These are phyloP conservation scores for Chlorophyllum brunneum DNA, from an alignment of 768 basidiomycete genomes.

Conservation along the genomic window DNA sequence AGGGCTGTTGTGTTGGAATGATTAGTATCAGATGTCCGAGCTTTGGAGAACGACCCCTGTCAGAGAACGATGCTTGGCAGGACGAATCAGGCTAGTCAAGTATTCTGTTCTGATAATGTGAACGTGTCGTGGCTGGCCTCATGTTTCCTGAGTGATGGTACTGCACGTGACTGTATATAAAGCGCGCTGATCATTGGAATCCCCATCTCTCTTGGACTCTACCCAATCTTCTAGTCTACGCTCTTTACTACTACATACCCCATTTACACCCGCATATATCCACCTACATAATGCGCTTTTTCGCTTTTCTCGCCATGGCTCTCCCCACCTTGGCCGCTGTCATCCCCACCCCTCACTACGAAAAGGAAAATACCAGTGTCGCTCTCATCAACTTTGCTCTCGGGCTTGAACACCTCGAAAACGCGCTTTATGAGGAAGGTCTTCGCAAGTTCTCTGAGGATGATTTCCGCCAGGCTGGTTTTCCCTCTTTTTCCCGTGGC, in stretches of 20 bases:
- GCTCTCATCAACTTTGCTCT: conserved; percentile 40
- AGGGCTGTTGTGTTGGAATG: background rate
- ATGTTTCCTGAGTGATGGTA: too few species aligned
- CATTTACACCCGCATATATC: background rate
- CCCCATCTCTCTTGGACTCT: background rate
- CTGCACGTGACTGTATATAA: background rate
- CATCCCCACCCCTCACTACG: background rate
- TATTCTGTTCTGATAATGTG: too few species aligned
- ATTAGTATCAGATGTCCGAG: too few species aligned
- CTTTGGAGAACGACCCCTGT: too few species aligned
- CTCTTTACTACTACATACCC: background rate
- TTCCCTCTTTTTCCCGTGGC: conserved; percentile 40
- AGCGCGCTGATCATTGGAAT: background rate
- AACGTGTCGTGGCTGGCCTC: too few species aligned
- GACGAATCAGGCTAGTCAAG: too few species aligned
- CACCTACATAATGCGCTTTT: conserved; percentile 1
- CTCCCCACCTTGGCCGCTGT: background rate
- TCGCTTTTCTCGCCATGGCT: background rate
- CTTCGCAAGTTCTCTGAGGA: conserved; percentile 37
- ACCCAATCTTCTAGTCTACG: conserved; percentile 2
- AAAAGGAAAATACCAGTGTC: conserved; percentile 10
- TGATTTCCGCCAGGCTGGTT: conserved; percentile 41
- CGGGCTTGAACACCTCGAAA: conserved; percentile 42
- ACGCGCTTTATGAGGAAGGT: conserved; percentile 36
- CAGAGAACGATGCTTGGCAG: too few species aligned